Evolutionary conservation across 2,329 filamentous ascomycete species (phyloP), one percentile per base, ranked within the genome.

Genomic region (Raffaelea deltoideospora): DNA sequence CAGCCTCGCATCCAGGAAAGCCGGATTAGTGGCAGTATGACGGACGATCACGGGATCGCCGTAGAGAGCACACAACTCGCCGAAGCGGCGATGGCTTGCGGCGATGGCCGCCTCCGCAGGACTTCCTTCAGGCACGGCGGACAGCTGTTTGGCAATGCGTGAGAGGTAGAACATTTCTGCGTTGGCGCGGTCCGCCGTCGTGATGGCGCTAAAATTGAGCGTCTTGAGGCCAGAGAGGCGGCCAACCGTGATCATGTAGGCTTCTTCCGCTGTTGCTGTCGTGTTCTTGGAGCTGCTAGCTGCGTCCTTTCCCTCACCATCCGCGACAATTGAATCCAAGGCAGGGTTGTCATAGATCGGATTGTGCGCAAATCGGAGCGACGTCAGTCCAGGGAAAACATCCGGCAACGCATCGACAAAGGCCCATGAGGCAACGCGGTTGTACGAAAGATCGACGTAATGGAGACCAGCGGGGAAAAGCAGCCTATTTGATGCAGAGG

Each of bases 81-180:
- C 49, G 53, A 82, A 96, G 5, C 85, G 69, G 8, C 75, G 77
- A 54, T 96, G 86, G 4, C 61, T 57, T 0, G 53, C 56, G 3
- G 81, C 53, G 0, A 93, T 67, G 2, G 60, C 58, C 1, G 55
- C 57, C n/a, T n/a, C n/a, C 45, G 77, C 60, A 31, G 65, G 68
- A 3, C 62, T 56, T 3, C 54, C 55, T 38, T 72, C 65, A 0
- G 72, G 60, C 0, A 73, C 68, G 4, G 65, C 60, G 1, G 75
- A 68, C 28, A 95, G 63, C 51, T 90, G 82, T 43, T 76, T 76
- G 10, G 72, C 81, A 40, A 95, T 90, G 37, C 81, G 72, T 1
- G 79, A 83, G 10, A 96, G 72, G 54, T 98, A 98, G 54, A 93
- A 98, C 50, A 88, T 78, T 48, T 96, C 90, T 5, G 86, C 86